Conservation (phyloP, 305 asterid genomes). For the Fraxinus latifolia region DNA sequence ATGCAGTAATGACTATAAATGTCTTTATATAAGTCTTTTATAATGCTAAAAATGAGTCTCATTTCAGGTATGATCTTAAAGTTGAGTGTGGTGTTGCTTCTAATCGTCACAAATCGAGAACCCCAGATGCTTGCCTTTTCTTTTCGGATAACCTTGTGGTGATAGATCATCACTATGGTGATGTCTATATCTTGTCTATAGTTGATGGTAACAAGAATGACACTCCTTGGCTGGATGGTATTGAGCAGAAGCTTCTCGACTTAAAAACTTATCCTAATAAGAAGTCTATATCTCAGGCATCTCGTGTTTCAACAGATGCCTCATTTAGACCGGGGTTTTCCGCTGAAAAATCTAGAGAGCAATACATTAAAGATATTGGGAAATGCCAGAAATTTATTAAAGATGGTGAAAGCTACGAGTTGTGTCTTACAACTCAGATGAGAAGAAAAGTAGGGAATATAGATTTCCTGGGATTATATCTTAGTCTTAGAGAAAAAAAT, state of each 20-base stretch:
- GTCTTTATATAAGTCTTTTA: not conserved
- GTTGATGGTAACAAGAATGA: constrained; percentile 35
- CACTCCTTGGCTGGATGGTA: constrained; percentile 58
- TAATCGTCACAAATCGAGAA: constrained; percentile 63
- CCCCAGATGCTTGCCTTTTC: constrained; percentile 98
- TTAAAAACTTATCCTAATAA: constrained; percentile 29
- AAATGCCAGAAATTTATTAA: constrained; percentile 69
- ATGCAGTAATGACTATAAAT: not conserved
- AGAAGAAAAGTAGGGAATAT: constrained; percentile 51
- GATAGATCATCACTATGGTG: constrained; percentile 72
- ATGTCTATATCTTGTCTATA: constrained; percentile 61
- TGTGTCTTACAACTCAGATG: constrained; percentile 88
- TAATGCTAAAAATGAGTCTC: constrained; percentile 2
- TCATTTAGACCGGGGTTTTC: constrained; percentile 44
- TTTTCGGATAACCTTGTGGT: constrained; percentile 82
- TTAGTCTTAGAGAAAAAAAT: constrained; percentile 68
- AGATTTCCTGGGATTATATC: constrained; percentile 63
- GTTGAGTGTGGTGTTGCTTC: constrained; percentile 73
- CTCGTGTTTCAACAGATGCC: constrained; percentile 20
- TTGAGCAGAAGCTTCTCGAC: constrained; percentile 58
- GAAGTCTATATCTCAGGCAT: constrained; percentile 25
- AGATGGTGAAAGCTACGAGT: constrained; percentile 91
- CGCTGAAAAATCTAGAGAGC: constrained; percentile 69
- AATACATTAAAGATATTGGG: constrained; percentile 63
- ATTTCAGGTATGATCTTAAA: constrained; percentile 90